phyloP scores from a whole-genome alignment of 495 filamentous ascomycete genomes.

The Penicillium nucicola region DNA sequence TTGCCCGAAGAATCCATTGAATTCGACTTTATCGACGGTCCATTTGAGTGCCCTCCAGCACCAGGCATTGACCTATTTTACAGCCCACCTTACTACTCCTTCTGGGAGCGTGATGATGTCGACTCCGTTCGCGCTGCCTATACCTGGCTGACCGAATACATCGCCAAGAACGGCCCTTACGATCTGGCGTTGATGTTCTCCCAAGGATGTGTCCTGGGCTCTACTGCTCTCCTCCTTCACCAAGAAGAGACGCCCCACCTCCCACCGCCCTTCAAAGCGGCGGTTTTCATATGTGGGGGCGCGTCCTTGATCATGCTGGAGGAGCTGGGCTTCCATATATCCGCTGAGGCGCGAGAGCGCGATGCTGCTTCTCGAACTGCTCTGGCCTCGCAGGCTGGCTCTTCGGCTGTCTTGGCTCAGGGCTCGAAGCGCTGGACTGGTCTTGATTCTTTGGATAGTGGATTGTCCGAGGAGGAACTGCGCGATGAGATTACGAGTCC shows the following conservation, averaged over 20 bases:
- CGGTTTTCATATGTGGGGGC: conserved; percentile 58
- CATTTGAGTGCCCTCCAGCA: conserved; percentile 39
- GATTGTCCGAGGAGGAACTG: conserved; percentile 51
- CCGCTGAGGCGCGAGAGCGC: conserved; percentile 36
- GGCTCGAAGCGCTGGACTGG: conserved; percentile 30
- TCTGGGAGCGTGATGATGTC: conserved; percentile 36
- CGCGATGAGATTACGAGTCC: conserved; percentile 36
- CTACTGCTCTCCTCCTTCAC: conserved; percentile 42
- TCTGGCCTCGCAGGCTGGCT: conserved; percentile 24
- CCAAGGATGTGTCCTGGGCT: conserved; percentile 54
- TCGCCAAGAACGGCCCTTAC: conserved; percentile 53
- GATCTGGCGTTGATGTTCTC: conserved; percentile 60
- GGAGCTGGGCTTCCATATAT: conserved; percentile 47
- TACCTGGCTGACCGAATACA: conserved; percentile 43
- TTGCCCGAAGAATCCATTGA: conserved; percentile 33
- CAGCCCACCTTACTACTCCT: conserved; percentile 46
- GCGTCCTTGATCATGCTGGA: conserved; percentile 47
- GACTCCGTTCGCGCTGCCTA: conserved; percentile 37
- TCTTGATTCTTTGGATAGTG: conserved; percentile 18
- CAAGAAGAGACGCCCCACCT: conserved; percentile 26
- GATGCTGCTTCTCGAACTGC: conserved; percentile 27
- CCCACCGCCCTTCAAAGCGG: conserved; percentile 53
- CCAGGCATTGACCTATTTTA: conserved; percentile 54
- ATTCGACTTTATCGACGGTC: conserved; percentile 59
- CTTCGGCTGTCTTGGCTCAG: conserved; percentile 24